These are phyloP conservation scores for Trametes maxima DNA, from an alignment of 768 basidiomycete genomes.

Conservation along the genomic window DNA sequence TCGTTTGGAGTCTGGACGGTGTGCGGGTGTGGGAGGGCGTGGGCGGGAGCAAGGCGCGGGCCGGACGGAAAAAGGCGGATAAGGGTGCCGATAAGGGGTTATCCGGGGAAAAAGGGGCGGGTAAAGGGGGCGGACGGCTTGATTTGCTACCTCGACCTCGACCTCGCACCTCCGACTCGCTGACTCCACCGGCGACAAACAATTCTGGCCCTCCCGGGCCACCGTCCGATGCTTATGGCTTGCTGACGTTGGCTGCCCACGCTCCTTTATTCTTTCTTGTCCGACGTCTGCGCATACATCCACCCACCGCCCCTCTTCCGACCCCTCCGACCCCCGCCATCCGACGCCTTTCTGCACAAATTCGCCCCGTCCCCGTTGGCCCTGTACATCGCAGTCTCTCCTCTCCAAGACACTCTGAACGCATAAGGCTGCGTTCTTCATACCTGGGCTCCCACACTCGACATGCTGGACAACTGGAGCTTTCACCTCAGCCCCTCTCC, in stretches of 20 bases:
- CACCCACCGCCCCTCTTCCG: neutral
- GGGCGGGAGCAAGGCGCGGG: neutral
- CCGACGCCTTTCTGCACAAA: neutral
- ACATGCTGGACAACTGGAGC: slow-evolving; percentile 31
- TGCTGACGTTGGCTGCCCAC: neutral
- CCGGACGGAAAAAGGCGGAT: neutral
- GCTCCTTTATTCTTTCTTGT: neutral
- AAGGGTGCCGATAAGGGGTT: slow-evolving; percentile 11
- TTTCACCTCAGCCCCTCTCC: slow-evolving; percentile 27
- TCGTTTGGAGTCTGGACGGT: no score
- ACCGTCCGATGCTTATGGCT: neutral
- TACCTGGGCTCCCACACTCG: neutral
- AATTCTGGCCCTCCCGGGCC: neutral
- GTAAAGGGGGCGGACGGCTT: neutral
- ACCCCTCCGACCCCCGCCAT: neutral
- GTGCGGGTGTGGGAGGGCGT: no score
- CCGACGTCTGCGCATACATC: slow-evolving; percentile 3
- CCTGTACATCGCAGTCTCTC: slow-evolving; percentile 2
- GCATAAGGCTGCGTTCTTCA: neutral
- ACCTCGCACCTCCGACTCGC: neutral
- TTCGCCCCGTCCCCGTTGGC: neutral
- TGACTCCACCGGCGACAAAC: slow-evolving; percentile 1
- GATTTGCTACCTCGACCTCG: neutral
- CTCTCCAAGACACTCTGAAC: neutral
- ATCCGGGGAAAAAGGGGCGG: slow-evolving; percentile 4